Percentiles rank a stretch among this genome's conserved stretches.
These are phyloP conservation scores for Rhodotorula babjevae DNA, from an alignment of 768 basidiomycete genomes.

Conservation along the genomic window DNA sequence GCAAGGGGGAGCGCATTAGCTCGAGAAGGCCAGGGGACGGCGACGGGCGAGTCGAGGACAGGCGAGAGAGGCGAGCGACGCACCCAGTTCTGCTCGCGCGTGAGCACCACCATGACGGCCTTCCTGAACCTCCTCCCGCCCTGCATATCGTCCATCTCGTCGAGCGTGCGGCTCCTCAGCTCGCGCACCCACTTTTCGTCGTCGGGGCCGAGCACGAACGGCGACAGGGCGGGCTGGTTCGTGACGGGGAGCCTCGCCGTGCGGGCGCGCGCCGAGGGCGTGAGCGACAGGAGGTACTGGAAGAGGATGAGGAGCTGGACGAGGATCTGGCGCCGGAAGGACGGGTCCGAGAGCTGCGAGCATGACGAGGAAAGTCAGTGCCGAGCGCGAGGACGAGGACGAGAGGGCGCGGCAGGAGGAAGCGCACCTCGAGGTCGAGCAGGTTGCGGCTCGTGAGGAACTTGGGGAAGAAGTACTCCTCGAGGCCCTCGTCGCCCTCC, in stretches of 20 bases:
- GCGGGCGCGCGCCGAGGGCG: constrained; percentile 59
- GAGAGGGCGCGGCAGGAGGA: neutral
- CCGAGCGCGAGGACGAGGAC: neutral
- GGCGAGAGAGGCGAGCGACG: neutral
- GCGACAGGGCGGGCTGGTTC: constrained; percentile 27
- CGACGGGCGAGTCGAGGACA: too few species aligned
- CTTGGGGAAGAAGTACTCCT: constrained; percentile 87
- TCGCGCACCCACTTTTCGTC: constrained; percentile 71
- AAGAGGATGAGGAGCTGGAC: constrained; percentile 57
- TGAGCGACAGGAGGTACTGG: constrained; percentile 61
- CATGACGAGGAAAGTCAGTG: too few species aligned
- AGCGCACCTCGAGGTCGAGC: constrained; percentile 73
- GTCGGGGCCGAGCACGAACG: constrained; percentile 47
- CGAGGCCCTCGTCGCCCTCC: constrained; percentile 46
- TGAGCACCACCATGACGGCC: constrained; percentile 64
- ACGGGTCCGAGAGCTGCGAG: constrained; percentile 72
- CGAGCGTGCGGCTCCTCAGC: constrained; percentile 56
- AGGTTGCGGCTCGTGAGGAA: constrained; percentile 83
- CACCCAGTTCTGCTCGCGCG: constrained; percentile 80
- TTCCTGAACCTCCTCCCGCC: constrained; percentile 67
- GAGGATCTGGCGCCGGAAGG: constrained; percentile 87
- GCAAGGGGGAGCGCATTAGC: too few species aligned
- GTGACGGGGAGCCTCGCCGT: constrained; percentile 53
- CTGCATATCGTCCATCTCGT: constrained; percentile 55
- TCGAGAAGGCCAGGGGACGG: neutral